phyloP scores from a whole-genome alignment of 164 flowering plant genomes.

The Nelumbo lutea region DNA sequence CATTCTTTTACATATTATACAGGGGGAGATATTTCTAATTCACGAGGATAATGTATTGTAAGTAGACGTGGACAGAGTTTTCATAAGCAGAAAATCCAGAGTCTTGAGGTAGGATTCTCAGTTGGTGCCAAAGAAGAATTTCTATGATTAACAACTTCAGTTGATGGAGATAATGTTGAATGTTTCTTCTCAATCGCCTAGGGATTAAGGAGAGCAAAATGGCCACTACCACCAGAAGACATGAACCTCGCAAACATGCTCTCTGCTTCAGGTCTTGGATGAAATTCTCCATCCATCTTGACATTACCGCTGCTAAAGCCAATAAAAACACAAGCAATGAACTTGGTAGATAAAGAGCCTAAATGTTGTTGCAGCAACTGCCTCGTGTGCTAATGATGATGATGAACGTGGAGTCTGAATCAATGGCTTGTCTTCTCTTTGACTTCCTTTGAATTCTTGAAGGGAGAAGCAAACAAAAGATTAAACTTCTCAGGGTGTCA shows the following conservation, averaged over 20 bases:
- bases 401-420: conserved; percentile 10
- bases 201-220: conserved; percentile 14
- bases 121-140: conserved; percentile 9
- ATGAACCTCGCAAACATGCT: conserved; percentile 29
- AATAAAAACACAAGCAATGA: conserved; percentile 27
- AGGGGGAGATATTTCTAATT: no score
- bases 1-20: no score
- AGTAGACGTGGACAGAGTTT: no score
- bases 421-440: conserved; percentile 20
- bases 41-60: no score
- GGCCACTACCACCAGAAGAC: conserved; percentile 8
- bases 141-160: conserved; percentile 1
- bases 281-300: conserved; percentile 19
- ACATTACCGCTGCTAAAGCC: conserved; percentile 17
- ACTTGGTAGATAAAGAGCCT: conserved; percentile 39
- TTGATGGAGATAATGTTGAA: neutral
- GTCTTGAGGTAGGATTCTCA: neutral
- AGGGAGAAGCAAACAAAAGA: conserved; percentile 16
- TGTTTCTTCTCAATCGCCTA: conserved; percentile 16
- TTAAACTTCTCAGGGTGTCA: no score
- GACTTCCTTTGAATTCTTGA: conserved; percentile 14
- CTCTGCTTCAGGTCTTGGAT: conserved; percentile 26
- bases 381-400: conserved; percentile 2
- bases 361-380: conserved; percentile 15
- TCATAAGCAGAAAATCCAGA: no score